phyloP scores from a whole-genome alignment of 2,329 filamentous ascomycete species.

The Penicillium janthinellum region DNA sequence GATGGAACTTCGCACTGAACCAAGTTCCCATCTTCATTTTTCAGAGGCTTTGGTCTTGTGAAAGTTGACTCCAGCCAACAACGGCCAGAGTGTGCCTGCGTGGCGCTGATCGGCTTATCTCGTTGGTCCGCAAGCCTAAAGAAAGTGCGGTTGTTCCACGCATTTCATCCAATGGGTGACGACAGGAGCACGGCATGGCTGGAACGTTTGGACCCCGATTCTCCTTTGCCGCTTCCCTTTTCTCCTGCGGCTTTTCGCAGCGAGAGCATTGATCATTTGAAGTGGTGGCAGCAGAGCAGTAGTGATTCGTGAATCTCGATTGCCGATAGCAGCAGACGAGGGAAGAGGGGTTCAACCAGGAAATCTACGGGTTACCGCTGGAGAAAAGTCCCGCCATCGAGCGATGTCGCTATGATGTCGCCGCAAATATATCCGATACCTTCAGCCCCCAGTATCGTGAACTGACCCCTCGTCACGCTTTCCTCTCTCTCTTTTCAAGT shows the following conservation, averaged over 20 bases:
- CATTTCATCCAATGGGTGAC: slow-evolving; percentile 13
- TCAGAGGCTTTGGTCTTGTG: background rate
- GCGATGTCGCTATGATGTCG: background rate
- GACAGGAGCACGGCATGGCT: slow-evolving; percentile 15
- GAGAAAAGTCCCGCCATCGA: background rate
- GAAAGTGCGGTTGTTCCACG: background rate
- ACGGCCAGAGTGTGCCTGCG: background rate
- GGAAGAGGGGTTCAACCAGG: background rate
- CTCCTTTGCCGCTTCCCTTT: background rate
- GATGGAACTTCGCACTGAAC: background rate
- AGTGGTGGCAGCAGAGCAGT: background rate
- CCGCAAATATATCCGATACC: background rate
- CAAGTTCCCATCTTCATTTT: background rate
- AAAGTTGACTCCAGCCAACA: background rate
- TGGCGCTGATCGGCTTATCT: background rate
- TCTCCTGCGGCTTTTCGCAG: background rate
- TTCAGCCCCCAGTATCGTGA: background rate
- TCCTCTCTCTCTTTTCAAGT: background rate
- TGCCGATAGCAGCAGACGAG: background rate
- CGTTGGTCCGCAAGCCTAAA: background rate
- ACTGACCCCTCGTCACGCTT: background rate
- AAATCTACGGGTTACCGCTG: background rate
- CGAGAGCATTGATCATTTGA: background rate
- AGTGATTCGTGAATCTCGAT: background rate
- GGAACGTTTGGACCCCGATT: slow-evolving; percentile 3